Evolutionary conservation across 768 basidiomycete genomes (phyloP), one percentile per base, ranked within the genome.

Genomic region (Tulasnella sp.): DNA sequence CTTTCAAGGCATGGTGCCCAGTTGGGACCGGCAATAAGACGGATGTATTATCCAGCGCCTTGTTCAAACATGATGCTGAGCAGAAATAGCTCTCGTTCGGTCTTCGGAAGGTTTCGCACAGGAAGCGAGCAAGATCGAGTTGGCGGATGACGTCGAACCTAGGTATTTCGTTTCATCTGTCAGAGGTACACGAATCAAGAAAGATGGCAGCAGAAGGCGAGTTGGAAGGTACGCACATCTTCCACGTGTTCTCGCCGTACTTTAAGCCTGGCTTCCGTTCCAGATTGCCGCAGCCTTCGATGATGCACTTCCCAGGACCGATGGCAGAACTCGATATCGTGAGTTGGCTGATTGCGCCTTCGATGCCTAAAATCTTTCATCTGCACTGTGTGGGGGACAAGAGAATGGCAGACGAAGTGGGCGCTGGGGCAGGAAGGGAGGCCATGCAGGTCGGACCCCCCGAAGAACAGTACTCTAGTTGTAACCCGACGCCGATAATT

Each of bases 201-300:
- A 34, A 74, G 8, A 74, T 8, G n/a, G n/a, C n/a, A n/a, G n/a
- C n/a, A n/a, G n/a, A n/a, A n/a, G n/a, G n/a, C n/a, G 22, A 37
- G 72, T 7, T 1, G 72, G 40, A 22, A 74, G 37, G 72, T 7
- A 44, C 72, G 34, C n/a, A 74, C 72, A 34, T 34, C 24, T 34
- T 37, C 40, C 16, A 74, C 1, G 72, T 24, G 40, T 74, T 44
- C 72, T 34, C 72, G 72, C 72, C 40, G 18, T 74, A 74, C 72
- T 74, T 74, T 7, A 34, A 74, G 34, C 72, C 72, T 44, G 72
- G n/a, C 34, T 73, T 73, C 34, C 42, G 40, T 40, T 74, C 72
- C 22, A 16, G 5, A 1, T 44, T 37, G 42, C n/a, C 37, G 37
- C 72, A 74, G 22, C 72, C 72, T n/a, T 44, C 37, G 42, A 74